Percentiles rank a stretch among this genome's conserved stretches.
These are phyloP conservation scores for Neurospora intermedia DNA, from an alignment of 495 filamentous ascomycete genomes.

Conservation along the genomic window DNA sequence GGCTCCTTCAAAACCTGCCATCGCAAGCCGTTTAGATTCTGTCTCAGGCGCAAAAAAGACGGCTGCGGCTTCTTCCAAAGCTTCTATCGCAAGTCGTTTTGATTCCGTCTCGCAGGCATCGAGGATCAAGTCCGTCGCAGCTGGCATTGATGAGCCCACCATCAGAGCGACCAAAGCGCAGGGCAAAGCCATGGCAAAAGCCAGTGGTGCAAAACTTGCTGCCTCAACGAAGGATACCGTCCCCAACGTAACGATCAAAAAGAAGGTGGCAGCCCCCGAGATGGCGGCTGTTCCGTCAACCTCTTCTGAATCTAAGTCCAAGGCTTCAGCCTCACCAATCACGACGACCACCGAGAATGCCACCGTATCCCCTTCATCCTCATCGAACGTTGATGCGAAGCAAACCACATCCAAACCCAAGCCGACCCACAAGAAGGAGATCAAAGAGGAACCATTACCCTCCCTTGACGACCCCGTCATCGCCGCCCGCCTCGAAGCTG, in stretches of 20 bases:
- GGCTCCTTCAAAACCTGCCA: background rate
- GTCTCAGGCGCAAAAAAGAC: background rate
- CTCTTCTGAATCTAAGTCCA: background rate
- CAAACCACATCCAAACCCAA: background rate
- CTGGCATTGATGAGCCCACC: background rate
- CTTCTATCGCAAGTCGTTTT: background rate
- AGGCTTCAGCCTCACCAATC: background rate
- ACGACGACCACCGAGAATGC: background rate
- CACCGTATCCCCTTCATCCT: background rate
- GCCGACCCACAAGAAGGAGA: background rate
- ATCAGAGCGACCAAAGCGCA: background rate
- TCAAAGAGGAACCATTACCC: background rate
- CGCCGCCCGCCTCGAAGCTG: background rate
- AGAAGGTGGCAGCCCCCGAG: background rate
- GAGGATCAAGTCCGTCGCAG: background rate
- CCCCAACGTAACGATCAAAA: background rate
- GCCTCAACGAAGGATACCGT: background rate
- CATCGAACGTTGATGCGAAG: background rate
- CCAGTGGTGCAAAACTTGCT: background rate
- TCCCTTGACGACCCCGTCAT: background rate
- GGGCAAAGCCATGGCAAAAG: background rate
- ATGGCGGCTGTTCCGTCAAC: background rate
- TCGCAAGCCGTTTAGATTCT: background rate
- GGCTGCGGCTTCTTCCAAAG: background rate
- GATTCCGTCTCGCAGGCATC: background rate